Evolutionary conservation across 169 alveolate genomes (phyloP).

Genomic region (Eimeria falciformis): DNA sequence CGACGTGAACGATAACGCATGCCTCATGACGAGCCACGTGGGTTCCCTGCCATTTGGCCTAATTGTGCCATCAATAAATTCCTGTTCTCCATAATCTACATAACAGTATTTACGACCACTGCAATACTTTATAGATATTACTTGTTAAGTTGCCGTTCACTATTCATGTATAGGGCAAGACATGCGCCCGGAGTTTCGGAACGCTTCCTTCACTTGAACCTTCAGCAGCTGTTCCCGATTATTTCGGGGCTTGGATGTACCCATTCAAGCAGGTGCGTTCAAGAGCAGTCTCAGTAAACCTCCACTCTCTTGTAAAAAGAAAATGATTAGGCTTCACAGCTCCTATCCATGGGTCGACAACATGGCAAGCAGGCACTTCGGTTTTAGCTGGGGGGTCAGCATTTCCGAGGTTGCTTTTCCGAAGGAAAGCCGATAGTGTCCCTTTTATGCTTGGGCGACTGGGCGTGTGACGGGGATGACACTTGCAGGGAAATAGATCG

Average conservation of each 20-base stretch:
- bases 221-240: not conserved
- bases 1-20: not conserved
- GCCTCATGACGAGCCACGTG: conserved; percentile 14
- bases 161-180: not conserved
- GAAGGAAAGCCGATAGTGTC: not conserved
- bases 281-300: not conserved
- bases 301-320: not conserved
- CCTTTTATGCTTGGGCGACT: not conserved
- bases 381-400: not conserved
- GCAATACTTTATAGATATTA: not conserved
- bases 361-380: not conserved
- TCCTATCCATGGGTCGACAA: not conserved
- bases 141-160: no score
- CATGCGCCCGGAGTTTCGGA: not conserved
- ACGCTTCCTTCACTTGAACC: not conserved
- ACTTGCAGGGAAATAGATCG: not conserved
- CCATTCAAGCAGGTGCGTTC: conserved; percentile 9
- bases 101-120: not conserved
- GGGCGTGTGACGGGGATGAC: not conserved
- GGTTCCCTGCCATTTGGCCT: not conserved
- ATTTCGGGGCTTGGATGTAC: not conserved
- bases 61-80: not conserved
- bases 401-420: not conserved
- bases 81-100: not conserved
- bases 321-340: not conserved